Conservation (phyloP, 495 filamentous ascomycete species). For the Chaetomium cochliodes region DNA sequence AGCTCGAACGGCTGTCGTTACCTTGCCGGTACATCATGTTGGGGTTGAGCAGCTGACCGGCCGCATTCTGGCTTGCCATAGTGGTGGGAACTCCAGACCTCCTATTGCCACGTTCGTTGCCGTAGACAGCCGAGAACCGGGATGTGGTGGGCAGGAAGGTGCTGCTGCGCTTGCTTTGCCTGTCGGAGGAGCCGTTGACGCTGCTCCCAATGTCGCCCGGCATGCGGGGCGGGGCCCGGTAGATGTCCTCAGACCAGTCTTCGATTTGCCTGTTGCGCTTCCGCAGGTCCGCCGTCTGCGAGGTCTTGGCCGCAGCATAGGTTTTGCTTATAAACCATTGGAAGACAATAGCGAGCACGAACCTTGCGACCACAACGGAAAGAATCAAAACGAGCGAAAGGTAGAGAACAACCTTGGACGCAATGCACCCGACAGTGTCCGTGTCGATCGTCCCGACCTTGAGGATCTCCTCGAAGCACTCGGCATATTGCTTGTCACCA, state of each 20-base stretch:
- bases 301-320: constrained; percentile 76
- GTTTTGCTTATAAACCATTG: constrained; percentile 89
- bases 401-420: constrained; percentile 95
- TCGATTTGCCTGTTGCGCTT: constrained; percentile 92
- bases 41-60: constrained; percentile 69
- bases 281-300: constrained; percentile 65
- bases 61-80: constrained; percentile 92
- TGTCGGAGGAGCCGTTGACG: constrained; percentile 58
- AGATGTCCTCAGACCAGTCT: constrained; percentile 98
- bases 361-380: constrained; percentile 81
- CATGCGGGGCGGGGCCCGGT: constrained; percentile 79
- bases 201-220: constrained; percentile 63
- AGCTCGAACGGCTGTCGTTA: constrained; percentile 63
- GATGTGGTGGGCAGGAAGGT: constrained; percentile 80
- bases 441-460: constrained; percentile 95
- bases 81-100: constrained; percentile 69
- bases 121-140: constrained; percentile 92
- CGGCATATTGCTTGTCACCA: constrained; percentile 72
- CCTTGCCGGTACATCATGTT: constrained; percentile 70
- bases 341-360: constrained; percentile 85
- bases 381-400: constrained; percentile 91
- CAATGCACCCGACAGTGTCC: constrained; percentile 95
- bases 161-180: constrained; percentile 76
- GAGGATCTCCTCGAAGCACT: constrained; percentile 88
- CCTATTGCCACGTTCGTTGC: constrained; percentile 53